Base-by-base conservation (phyloP, 2,329 filamentous ascomycete species). In the Arthrobotrys megalospora region DNA sequence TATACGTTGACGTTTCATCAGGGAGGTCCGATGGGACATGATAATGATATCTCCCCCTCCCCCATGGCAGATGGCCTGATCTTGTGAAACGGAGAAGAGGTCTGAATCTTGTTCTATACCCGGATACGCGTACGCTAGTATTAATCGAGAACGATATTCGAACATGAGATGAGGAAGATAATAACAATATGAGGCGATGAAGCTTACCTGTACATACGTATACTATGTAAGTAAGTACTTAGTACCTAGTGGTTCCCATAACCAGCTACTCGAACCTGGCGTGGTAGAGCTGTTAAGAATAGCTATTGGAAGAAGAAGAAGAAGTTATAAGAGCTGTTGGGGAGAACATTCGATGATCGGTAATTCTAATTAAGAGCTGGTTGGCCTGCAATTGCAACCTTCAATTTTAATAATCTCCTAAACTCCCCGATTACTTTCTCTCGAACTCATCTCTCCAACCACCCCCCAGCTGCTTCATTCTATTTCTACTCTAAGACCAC, bases 351-450 rank as follows among this genome's bases (percentile, higher is more conserved):
- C 52, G 52, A 58, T 41, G 32, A 58, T 58, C 50, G 55, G 41
- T 60, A 24, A n/a, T n/a, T n/a, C n/a, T 28, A 28, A 28, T 28
- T 28, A 28, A 28, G 24, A 28, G 24, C 24, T 28, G 24, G 24
- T 12, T 12, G n/a, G 43, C 43, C n/a, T 45, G 12, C 45, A 24
- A 12, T 24, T 48, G 16, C 52, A 41, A 53, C 50, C 50, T 53
- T 53, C 50, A 58, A 58, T 10, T 21, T 50, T 50, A 55, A 45
- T 52, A 70, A 34, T 70, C 53, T 70, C 66, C 66, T 34, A 70
- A 70, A 62, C n/a, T 41, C 55, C 43, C 43, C 53, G 45, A 43
- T 19, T 28, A 52, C 34, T 16, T 16, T 41, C 32, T 47, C 19
- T 45, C 41, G 16, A 48, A 43, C 36, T 43, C 45, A 21, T 19